phyloP scores from a whole-genome alignment of 768 basidiomycete genomes.

The Amanita rubescens region DNA sequence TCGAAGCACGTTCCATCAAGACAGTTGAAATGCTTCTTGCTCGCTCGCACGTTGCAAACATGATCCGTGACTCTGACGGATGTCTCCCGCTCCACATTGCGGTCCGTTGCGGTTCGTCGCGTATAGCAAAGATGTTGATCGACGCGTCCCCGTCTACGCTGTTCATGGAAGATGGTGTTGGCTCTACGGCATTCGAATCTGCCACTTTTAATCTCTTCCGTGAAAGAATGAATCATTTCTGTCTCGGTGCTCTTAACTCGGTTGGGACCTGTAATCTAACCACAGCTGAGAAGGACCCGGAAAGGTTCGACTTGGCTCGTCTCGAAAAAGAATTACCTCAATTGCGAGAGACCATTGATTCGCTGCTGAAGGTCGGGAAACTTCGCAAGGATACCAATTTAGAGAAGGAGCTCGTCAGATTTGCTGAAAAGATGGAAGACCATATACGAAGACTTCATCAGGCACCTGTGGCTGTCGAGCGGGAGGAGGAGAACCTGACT shows the following conservation, averaged over 20 bases:
- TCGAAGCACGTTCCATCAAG: too few relatives aligned
- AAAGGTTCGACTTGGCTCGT: constrained; percentile 6
- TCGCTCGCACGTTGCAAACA: too few relatives aligned
- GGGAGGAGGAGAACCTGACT: constrained; percentile 4
- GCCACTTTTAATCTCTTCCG: constrained; percentile 22
- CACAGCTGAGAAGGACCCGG: constrained; percentile 9
- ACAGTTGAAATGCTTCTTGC: too few relatives aligned
- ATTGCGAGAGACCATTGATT: constrained; percentile 20
- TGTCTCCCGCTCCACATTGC: too few relatives aligned
- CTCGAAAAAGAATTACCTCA: constrained; percentile 18
- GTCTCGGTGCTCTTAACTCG: not conserved
- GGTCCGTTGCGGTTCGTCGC: constrained; percentile 19
- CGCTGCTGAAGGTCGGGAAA: too few relatives aligned
- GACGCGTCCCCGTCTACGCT: constrained; percentile 29
- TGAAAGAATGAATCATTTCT: not conserved
- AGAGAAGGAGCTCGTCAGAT: constrained; percentile 14
- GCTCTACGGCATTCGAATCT: constrained; percentile 35
- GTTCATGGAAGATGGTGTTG: constrained; percentile 44
- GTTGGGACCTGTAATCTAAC: not conserved
- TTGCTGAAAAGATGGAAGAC: constrained; percentile 21
- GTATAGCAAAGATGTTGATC: constrained; percentile 33
- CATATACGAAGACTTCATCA: constrained; percentile 13
- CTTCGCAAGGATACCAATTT: constrained; percentile 16
- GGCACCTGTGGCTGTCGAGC: not conserved
- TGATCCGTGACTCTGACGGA: too few relatives aligned